Conservation (phyloP, 345 rosid species). For the Anastatica hierochuntica region DNA sequence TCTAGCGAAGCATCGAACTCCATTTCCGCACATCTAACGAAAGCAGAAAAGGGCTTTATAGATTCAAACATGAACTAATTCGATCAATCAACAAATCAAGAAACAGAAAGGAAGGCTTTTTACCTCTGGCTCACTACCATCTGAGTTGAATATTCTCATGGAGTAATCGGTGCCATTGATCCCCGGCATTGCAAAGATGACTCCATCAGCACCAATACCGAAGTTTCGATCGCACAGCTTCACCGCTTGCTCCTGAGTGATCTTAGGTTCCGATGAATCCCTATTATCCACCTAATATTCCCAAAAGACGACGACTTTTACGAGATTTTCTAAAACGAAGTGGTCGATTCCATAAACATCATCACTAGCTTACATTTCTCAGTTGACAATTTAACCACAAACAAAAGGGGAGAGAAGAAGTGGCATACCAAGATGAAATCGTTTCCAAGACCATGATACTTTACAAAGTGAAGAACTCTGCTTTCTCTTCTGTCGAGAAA, state of each 20-base stretch:
- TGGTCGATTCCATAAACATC: neutral
- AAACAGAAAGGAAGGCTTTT: neutral
- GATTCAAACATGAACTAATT: neutral
- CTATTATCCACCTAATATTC: conserved; percentile 89
- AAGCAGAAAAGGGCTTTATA: neutral
- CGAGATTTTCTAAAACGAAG: no score
- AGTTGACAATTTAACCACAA: no score
- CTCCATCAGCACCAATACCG: conserved; percentile 97
- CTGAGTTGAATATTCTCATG: conserved; percentile 90
- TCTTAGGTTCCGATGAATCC: conserved; percentile 59
- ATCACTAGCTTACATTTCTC: neutral
- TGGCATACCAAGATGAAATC: conserved; percentile 73
- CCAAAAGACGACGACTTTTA: neutral
- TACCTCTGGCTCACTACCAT: conserved; percentile 95
- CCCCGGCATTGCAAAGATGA: conserved; percentile 90
- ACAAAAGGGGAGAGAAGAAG: neutral
- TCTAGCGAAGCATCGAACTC: conserved; percentile 90
- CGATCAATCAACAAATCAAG: neutral
- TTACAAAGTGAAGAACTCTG: conserved; percentile 68
- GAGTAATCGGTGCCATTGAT: conserved; percentile 69
- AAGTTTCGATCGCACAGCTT: conserved; percentile 87
- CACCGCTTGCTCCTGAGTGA: conserved; percentile 74
- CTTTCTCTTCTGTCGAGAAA: conserved; percentile 44
- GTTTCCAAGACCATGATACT: conserved; percentile 97
- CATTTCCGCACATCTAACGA: conserved; percentile 76